These are phyloP conservation scores for Penicillium crustosum DNA, from an alignment of 2,329 filamentous ascomycete genomes.

Conservation along the genomic window DNA sequence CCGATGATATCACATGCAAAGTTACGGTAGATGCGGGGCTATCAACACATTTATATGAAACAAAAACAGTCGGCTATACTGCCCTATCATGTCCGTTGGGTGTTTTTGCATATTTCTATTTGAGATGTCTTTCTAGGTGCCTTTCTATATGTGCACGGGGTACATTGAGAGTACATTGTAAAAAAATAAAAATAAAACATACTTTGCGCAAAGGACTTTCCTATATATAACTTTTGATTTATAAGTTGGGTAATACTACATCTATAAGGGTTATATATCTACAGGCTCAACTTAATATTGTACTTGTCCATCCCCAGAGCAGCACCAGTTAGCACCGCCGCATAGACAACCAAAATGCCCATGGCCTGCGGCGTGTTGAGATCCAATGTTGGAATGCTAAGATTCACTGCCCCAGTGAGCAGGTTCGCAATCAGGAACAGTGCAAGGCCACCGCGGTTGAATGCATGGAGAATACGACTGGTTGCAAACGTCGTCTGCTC, in stretches of 20 bases:
- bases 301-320: conserved; percentile 52
- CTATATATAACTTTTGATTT: background rate
- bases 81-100: no score
- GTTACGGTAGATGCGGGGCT: background rate
- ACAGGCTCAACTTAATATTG: conserved; percentile 37
- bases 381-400: conserved; percentile 80
- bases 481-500: conserved; percentile 69
- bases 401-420: conserved; percentile 83
- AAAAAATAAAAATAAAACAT: no score
- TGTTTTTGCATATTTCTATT: no score
- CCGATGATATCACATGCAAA: conserved; percentile 9
- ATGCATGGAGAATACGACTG: conserved; percentile 76
- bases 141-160: no score
- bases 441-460: conserved; percentile 82
- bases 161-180: no score
- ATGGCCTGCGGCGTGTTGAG: conserved; percentile 65
- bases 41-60: background rate
- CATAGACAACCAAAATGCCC: conserved; percentile 73
- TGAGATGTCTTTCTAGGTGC: no score
- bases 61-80: no score
- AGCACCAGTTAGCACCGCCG: conserved; percentile 62
- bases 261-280: conserved; percentile 9
- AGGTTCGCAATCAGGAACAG: conserved; percentile 88
- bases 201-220: no score
- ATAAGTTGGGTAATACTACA: background rate